Base-by-base conservation (phyloP, 2,329 filamentous ascomycete genomes). In the Byssoonygena ceratinophila region DNA sequence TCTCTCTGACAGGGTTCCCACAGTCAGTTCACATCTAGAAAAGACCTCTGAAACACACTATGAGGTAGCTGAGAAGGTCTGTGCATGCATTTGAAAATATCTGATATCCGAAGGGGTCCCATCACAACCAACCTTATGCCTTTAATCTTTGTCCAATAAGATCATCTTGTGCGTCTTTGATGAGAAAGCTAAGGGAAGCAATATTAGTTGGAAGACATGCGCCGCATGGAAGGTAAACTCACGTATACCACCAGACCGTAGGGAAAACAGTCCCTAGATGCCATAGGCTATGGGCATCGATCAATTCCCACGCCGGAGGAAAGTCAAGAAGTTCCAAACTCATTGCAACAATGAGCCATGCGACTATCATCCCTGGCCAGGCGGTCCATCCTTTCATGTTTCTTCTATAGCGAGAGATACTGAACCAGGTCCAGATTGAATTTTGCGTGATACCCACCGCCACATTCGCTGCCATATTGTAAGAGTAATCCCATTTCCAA, bases 401-500 rank as follows among this genome's bases (percentile, higher is more conserved):
- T 67, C 81, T 81, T 58, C 76, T 74, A 70, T 91, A 97, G 60
- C 83, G 79, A 58, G 74, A 72, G 60, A 85, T 80, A 65, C 85
- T 90, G 70, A 94, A 96, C 68, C 80, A 85, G 40, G 77, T 86
- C 92, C 92, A 97, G 54, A 97, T 71, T 3, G 83, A 49, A 62
- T 97, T 95, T 64, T 89, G 84, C 3, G 90, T 68, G 37, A 89
- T 74, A 2, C 92, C 92, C 9, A 85, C 80, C 2, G 78, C 81
- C 18, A 98, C 86, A 63, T 97, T 98, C 48, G 90, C 92, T 1
- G 85, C 82, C 89, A 98, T 97, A 67, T 98, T 98, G 72, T 98
- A 98, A 4, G 84, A 85, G 67, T 98, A 98, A 68, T 97, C 86
- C 86, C 92, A 98, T 16, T 77, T 75, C 75, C 90, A 87, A 60